A percentile compares a stretch with the other conserved stretches of the same genome.
Conservation (phyloP, 2,329 filamentous ascomycete genomes). For the Neurospora sp. region DNA sequence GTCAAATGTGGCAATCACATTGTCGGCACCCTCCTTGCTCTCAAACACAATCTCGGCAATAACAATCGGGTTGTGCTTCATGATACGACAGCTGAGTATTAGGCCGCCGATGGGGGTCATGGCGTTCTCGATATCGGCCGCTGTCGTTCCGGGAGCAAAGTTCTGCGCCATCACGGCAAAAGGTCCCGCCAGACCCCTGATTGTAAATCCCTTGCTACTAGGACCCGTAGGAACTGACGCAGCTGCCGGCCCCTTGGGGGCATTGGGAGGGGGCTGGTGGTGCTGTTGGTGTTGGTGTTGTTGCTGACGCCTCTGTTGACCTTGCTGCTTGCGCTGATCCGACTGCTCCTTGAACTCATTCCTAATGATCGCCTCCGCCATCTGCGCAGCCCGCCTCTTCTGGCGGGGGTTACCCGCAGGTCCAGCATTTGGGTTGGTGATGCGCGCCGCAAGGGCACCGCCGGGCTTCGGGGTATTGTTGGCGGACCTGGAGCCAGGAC, state of each 20-base stretch:
- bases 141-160: constrained; percentile 72
- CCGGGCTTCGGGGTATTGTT: constrained; percentile 21
- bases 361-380: constrained; percentile 35
- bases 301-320: constrained; percentile 19
- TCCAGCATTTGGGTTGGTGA: constrained; percentile 14
- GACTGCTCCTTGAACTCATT: constrained; percentile 27
- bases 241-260: constrained; percentile 2
- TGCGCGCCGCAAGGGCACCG: constrained; percentile 31
- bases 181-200: constrained; percentile 64
- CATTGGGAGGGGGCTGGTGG: constrained; percentile 11
- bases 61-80: constrained; percentile 60
- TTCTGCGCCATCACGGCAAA: constrained; percentile 69
- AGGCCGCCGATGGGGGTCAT: constrained; percentile 67
- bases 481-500: constrained; percentile 28
- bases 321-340: constrained; percentile 20
- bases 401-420: constrained; percentile 11
- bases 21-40: constrained; percentile 62
- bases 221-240: constrained; percentile 19
- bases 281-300: constrained; percentile 10
- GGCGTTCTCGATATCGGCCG: constrained; percentile 73
- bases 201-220: constrained; percentile 47
- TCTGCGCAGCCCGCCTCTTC: constrained; percentile 28
- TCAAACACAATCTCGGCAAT: constrained; percentile 71
- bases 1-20: constrained; percentile 67
- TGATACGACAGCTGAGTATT: constrained; percentile 55